Evolutionary conservation across 2,329 filamentous ascomycete species (phyloP).

Genomic region (Fusarium kyushuense): DNA sequence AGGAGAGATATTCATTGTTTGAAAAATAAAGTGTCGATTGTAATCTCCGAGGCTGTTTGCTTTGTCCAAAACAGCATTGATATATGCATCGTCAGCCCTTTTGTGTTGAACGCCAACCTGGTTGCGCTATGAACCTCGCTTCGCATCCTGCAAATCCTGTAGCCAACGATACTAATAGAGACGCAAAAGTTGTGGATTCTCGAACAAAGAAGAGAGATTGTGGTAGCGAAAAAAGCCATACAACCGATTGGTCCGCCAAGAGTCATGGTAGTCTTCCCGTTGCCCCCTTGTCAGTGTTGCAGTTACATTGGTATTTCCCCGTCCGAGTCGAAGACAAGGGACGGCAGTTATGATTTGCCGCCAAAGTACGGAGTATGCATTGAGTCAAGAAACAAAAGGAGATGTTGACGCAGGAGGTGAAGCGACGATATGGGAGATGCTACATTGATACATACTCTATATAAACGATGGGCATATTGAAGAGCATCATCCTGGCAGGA

Average conservation of each 20-base stretch:
- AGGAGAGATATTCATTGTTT: neutral
- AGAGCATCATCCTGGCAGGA: neutral
- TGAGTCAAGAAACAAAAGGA: neutral
- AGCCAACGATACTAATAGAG: neutral
- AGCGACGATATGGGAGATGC: neutral
- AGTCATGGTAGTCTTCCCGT: neutral
- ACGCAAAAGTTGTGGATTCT: neutral
- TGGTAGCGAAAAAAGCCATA: neutral
- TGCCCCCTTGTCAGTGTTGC: neutral
- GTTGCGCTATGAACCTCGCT: slow-evolving; percentile 1
- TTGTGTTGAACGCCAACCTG: no score
- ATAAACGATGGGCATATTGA: neutral
- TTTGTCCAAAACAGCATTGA: neutral
- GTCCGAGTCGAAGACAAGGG: neutral
- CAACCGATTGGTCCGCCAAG: neutral
- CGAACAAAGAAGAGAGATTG: neutral
- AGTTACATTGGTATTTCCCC: neutral
- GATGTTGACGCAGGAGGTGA: neutral
- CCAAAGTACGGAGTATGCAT: neutral
- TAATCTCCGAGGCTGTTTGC: neutral
- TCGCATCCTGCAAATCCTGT: neutral
- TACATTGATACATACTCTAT: neutral
- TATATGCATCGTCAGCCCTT: no score
- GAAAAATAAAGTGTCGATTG: neutral
- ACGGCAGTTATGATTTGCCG: neutral